A percentile compares a stretch with the other conserved stretches of the same genome.
Evolutionary conservation across 306 rosid species (phyloP).

Genomic region (Vicia faba): DNA sequence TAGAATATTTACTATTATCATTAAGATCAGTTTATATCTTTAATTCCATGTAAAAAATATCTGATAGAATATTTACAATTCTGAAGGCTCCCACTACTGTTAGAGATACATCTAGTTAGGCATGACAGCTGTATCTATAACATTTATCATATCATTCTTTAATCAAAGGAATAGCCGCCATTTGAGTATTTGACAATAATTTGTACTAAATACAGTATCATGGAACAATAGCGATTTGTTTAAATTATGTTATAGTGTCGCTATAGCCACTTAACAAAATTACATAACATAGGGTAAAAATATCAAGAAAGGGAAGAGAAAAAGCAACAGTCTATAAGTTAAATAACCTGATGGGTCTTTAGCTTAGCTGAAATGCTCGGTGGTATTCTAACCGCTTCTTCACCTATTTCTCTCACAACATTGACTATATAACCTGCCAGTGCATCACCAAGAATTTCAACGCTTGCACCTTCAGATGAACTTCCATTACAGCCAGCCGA

Average conservation of each 20-base stretch:
- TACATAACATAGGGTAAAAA: constrained; percentile 9
- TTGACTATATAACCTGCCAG: constrained; percentile 82
- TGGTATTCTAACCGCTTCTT: constrained; percentile 86
- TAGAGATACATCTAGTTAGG: too few species aligned
- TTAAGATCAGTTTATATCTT: not conserved
- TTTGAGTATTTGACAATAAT: not conserved
- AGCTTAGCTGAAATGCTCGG: constrained; percentile 89
- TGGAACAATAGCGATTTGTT: not conserved
- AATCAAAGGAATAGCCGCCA: not conserved
- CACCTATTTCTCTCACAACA: constrained; percentile 95
- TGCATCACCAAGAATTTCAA: constrained; percentile 82
- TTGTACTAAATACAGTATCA: not conserved
- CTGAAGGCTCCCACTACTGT: too few species aligned
- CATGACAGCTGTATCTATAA: too few species aligned
- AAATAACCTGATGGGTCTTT: constrained; percentile 85
- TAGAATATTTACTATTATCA: not conserved
- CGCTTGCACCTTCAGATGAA: constrained; percentile 72
- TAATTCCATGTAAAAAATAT: too few species aligned
- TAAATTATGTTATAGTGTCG: not conserved
- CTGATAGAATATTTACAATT: too few species aligned
- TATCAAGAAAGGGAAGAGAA: not conserved
- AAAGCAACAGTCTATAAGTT: not conserved
- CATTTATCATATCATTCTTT: not conserved
- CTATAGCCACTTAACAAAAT: not conserved
- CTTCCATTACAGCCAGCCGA: constrained; percentile 61